Conservation (phyloP, 768 basidiomycete species). For the Mrakia blollopis region DNA sequence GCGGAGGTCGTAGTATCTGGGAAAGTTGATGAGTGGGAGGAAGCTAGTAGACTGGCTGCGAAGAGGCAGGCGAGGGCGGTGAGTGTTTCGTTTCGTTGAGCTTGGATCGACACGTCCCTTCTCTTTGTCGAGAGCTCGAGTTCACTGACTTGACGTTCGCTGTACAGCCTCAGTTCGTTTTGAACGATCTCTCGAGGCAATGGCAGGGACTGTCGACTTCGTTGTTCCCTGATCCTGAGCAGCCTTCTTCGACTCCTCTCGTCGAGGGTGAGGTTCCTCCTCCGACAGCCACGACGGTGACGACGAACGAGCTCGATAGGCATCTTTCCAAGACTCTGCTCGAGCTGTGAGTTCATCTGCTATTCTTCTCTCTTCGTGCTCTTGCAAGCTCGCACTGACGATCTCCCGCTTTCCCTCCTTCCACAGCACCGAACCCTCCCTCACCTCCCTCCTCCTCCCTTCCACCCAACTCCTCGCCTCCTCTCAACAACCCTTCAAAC, state of each 20-base stretch:
- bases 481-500: slow-evolving; percentile 1
- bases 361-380: not conserved
- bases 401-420: too few species aligned
- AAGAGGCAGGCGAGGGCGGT: slow-evolving; percentile 21
- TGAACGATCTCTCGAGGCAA: not conserved
- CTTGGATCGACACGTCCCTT: not conserved
- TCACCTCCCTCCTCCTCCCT: not conserved
- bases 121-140: too few species aligned
- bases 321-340: slow-evolving; percentile 1
- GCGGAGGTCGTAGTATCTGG: too few species aligned
- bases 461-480: not conserved
- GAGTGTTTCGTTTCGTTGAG: not conserved
- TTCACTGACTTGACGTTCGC: not conserved
- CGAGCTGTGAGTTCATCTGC: slow-evolving; percentile 6
- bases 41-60: slow-evolving; percentile 17
- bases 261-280: not conserved
- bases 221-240: slow-evolving; percentile 7
- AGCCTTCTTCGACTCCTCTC: not conserved
- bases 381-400: not conserved
- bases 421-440: slow-evolving; percentile 2
- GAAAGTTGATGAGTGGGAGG: slow-evolving; percentile 25
- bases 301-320: slow-evolving; percentile 4
- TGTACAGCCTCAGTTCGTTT: not conserved
- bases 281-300: too few species aligned
- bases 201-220: not conserved